Percentiles rank a stretch among this genome's conserved stretches.
Evolutionary conservation across 2,329 filamentous ascomycete genomes (phyloP).

Genomic region (Paecilomyces fulvus): DNA sequence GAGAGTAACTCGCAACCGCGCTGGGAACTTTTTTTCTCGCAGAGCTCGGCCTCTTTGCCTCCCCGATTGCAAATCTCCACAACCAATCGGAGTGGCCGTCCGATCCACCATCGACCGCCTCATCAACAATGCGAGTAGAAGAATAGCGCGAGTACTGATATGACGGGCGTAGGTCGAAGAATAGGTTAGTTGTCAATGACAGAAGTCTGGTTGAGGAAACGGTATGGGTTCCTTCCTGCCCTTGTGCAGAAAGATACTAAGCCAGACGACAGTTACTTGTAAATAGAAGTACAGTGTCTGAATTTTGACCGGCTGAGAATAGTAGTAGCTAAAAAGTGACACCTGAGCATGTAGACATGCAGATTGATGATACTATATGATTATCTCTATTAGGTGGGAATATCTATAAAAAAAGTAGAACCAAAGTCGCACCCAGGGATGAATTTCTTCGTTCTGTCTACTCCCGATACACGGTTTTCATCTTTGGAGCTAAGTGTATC

Average conservation of each 20-base stretch:
- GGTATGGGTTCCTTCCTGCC: not conserved
- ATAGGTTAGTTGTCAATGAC: not conserved
- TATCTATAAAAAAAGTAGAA: no score
- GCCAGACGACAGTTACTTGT: not conserved
- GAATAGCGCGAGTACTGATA: not conserved
- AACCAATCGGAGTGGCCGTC: not conserved
- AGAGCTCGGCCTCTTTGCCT: conserved; percentile 3
- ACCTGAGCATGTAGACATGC: no score
- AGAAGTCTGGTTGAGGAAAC: not conserved
- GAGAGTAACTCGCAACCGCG: not conserved
- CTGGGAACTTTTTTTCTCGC: conserved; percentile 3
- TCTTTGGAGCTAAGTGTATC: no score
- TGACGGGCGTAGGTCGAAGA: not conserved
- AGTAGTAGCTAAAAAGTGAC: not conserved
- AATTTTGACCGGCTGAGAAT: no score
- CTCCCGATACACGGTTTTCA: no score
- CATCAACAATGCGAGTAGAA: not conserved
- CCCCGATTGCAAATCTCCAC: conserved; percentile 4
- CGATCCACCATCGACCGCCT: not conserved
- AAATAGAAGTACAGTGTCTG: no score
- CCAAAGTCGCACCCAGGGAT: no score
- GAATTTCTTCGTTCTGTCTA: no score
- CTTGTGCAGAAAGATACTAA: not conserved
- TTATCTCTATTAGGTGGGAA: no score
- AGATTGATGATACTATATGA: no score